Evolutionary conservation across 2,329 filamentous ascomycete species (phyloP).

Genomic region (Colletotrichum sp.): DNA sequence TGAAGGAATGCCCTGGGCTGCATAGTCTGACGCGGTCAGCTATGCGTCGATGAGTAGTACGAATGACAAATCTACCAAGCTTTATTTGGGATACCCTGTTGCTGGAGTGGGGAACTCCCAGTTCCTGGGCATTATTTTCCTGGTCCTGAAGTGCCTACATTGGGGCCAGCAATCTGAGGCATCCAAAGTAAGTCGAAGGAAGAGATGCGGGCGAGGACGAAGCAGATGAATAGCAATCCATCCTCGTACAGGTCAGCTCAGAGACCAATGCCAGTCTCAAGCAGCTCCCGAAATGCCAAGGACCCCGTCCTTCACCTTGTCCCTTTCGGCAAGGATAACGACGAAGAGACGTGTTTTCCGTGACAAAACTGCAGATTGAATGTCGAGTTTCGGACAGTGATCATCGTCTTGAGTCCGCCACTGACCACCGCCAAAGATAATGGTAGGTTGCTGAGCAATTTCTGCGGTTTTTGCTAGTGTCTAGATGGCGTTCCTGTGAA

Average conservation of each 20-base stretch:
- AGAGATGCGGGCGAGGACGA: too few species aligned
- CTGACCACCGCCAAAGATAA: background rate
- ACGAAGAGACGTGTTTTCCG: conserved; percentile 72
- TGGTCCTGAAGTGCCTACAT: too few species aligned
- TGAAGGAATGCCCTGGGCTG: too few species aligned
- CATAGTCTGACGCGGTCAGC: accelerated
- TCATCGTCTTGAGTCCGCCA: conserved; percentile 40
- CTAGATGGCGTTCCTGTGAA: conserved; percentile 7
- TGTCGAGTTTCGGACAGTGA: conserved; percentile 33
- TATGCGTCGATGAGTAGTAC: accelerated
- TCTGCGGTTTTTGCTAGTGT: background rate
- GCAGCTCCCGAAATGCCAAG: conserved; percentile 41
- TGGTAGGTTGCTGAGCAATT: background rate
- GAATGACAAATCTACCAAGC: too few species aligned
- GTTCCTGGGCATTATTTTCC: too few species aligned
- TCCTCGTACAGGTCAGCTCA: accelerated
- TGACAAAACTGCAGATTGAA: conserved; percentile 59
- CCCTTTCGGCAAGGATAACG: conserved; percentile 71
- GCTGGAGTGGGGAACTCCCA: accelerated
- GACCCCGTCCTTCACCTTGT: conserved; percentile 70
- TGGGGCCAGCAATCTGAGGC: too few species aligned
- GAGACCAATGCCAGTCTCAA: too few species aligned
- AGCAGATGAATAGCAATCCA: too few species aligned
- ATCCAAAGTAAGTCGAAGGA: too few species aligned
- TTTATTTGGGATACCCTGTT: too few species aligned